Evolutionary conservation across 805 yeast genomes (phyloP).

Genomic region (Alloascoidea africana): DNA sequence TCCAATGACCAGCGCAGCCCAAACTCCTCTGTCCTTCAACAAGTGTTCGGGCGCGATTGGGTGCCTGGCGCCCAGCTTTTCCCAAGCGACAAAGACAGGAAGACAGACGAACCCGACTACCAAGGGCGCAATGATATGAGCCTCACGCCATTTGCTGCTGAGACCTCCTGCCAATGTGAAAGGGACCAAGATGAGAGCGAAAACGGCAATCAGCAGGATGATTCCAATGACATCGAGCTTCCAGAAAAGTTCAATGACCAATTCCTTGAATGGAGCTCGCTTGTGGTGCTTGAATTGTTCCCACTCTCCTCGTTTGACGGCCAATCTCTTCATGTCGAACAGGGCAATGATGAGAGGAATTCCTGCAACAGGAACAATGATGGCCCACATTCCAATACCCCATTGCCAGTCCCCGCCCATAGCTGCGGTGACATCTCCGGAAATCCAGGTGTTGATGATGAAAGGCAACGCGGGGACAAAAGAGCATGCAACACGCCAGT

Average conservation of each 20-base stretch:
- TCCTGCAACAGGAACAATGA: constrained; percentile 50
- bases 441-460: constrained; percentile 66
- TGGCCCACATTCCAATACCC: constrained; percentile 75
- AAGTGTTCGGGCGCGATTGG: constrained; percentile 52
- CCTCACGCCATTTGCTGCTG: constrained; percentile 37
- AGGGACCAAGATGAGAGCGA: constrained; percentile 58
- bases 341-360: constrained; percentile 43
- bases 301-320: constrained; percentile 39
- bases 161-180: constrained; percentile 64
- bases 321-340: constrained; percentile 39
- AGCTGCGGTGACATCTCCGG: constrained; percentile 34
- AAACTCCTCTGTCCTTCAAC: constrained; percentile 54
- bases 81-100: constrained; percentile 50
- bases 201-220: constrained; percentile 32
- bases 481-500: constrained; percentile 54
- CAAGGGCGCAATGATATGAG: constrained; percentile 50
- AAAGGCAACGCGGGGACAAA: constrained; percentile 58
- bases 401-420: constrained; percentile 35
- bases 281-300: constrained; percentile 23
- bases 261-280: constrained; percentile 18
- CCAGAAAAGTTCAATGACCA: constrained; percentile 29
- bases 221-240: constrained; percentile 52
- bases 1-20: constrained; percentile 52
- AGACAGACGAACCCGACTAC: constrained; percentile 49
- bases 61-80: constrained; percentile 32